Percentiles rank a stretch among this genome's conserved stretches.
phyloP scores from a whole-genome alignment of 23 red algal species.

The Gracilaria gracilis region DNA sequence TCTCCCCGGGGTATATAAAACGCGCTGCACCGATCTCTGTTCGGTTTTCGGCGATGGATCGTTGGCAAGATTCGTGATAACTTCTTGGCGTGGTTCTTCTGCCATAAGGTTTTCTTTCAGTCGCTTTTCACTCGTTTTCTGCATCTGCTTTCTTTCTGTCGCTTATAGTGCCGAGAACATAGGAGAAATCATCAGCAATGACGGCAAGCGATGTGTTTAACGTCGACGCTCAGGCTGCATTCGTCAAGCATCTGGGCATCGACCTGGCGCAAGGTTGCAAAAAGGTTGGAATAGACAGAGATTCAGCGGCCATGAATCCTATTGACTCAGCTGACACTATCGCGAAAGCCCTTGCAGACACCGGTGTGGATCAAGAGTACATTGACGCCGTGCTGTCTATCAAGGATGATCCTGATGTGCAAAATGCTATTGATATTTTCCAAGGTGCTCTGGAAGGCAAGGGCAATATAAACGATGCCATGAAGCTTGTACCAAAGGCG shows the following conservation, averaged over 20 bases:
- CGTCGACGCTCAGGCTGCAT: conserved; percentile 2
- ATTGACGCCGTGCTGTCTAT: neutral
- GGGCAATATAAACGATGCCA: neutral
- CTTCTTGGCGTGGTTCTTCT: too few species aligned
- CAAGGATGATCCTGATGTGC: neutral
- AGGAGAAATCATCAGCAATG: too few species aligned
- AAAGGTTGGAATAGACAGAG: neutral
- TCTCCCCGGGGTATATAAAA: too few species aligned
- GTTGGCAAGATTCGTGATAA: too few species aligned
- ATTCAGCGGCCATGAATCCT: neutral
- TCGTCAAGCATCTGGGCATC: neutral
- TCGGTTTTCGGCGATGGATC: too few species aligned
- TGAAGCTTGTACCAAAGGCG: neutral
- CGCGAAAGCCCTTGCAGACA: neutral
- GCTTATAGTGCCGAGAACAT: too few species aligned
- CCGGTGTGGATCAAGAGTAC: conserved; percentile 1
- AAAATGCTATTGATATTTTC: neutral
- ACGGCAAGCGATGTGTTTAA: conserved; percentile 9
- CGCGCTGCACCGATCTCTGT: too few species aligned
- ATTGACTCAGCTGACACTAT: neutral
- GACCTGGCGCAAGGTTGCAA: neutral
- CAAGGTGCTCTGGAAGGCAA: neutral
- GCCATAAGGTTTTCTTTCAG: too few species aligned
- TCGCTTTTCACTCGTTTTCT: too few species aligned
- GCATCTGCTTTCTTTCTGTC: too few species aligned